Evolutionary conservation across 495 filamentous ascomycete genomes (phyloP).

Genomic region (Mytilinidion resinicola): DNA sequence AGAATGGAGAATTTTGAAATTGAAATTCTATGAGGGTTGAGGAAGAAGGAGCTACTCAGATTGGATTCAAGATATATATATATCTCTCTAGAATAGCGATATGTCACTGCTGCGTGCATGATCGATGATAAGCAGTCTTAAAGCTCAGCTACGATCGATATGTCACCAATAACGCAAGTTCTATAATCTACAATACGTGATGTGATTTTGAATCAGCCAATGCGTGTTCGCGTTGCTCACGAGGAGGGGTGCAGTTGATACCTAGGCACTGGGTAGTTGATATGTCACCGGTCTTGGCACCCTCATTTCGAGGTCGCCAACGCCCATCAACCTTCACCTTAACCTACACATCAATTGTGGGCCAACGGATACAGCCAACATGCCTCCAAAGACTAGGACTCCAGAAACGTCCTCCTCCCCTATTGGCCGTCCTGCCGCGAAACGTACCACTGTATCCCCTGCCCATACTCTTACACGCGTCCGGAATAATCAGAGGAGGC

Average conservation of each 20-base stretch:
- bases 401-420: neutral
- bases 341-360: no score
- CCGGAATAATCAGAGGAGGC: conserved; percentile 22
- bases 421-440: neutral
- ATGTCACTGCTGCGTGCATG: neutral
- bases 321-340: no score
- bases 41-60: neutral
- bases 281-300: neutral
- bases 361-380: neutral
- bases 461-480: conserved; percentile 23
- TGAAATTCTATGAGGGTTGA: neutral
- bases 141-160: neutral
- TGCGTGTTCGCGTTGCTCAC: no score
- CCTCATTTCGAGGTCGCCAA: no score
- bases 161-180: neutral
- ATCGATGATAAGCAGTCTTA: neutral
- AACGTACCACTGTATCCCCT: conserved; percentile 7
- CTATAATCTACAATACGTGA: neutral
- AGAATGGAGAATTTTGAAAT: neutral
- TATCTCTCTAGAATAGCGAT: neutral
- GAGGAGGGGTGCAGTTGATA: no score
- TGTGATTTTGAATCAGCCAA: no score
- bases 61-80: neutral
- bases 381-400: neutral
- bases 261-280: no score